These are phyloP conservation scores for Monosporascus cannonballus DNA, from an alignment of 2,329 filamentous ascomycete species.

Conservation along the genomic window DNA sequence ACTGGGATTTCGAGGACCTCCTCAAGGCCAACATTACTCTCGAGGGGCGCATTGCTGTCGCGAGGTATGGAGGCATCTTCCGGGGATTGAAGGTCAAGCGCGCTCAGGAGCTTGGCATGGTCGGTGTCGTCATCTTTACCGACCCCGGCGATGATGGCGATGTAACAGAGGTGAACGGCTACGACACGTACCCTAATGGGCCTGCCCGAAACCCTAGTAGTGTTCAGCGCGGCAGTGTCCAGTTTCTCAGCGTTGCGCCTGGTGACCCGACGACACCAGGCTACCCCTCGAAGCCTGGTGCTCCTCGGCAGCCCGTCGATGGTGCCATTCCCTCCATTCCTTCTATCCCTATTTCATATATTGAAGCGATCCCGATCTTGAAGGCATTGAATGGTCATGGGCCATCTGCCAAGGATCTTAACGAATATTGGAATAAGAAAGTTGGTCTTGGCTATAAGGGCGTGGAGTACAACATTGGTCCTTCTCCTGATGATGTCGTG, in stretches of 20 bases:
- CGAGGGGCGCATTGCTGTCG: conserved; percentile 79
- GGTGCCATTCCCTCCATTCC: conserved; percentile 75
- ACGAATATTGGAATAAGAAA: conserved; percentile 62
- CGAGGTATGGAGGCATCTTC: conserved; percentile 81
- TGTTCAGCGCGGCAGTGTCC: conserved; percentile 81
- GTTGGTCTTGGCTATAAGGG: conserved; percentile 73
- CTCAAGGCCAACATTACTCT: conserved; percentile 67
- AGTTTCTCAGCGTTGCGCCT: conserved; percentile 66
- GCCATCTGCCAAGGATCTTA: conserved; percentile 68
- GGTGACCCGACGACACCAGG: conserved; percentile 88
- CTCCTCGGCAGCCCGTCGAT: conserved; percentile 64
- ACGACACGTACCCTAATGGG: conserved; percentile 73
- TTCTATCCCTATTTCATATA: conserved; percentile 84
- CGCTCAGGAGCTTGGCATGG: conserved; percentile 83
- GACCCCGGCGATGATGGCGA: conserved; percentile 87
- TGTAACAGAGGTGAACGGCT: conserved; percentile 74
- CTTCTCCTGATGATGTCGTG: conserved; percentile 64
- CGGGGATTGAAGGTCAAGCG: conserved; percentile 88
- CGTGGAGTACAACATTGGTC: conserved; percentile 79
- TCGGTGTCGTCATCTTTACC: conserved; percentile 77
- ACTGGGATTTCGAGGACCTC: conserved; percentile 78
- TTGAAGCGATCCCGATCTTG: conserved; percentile 80
- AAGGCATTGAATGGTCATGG: conserved; percentile 86
- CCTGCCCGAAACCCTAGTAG: conserved; percentile 83
- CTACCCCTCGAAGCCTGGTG: conserved; percentile 88